A percentile compares a stretch with the other conserved stretches of the same genome.
Evolutionary conservation across 257 asterid species (phyloP).

Genomic region (Gynochthodes officinalis): DNA sequence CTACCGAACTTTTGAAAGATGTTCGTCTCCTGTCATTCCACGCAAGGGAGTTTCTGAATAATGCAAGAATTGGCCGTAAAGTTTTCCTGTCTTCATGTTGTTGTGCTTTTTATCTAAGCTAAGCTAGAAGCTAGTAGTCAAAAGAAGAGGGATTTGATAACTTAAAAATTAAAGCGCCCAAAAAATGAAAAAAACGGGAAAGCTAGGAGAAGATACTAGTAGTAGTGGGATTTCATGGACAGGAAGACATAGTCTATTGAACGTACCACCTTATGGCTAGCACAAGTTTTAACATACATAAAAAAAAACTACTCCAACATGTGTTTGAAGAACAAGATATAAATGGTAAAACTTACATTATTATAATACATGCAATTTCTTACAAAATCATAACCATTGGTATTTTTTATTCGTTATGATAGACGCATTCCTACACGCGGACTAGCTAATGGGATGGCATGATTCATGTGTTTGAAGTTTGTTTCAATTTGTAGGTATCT

Average conservation of each 20-base stretch:
- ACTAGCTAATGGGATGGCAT: not conserved
- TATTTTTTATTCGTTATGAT: conserved; percentile 9
- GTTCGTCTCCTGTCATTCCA: conserved; percentile 12
- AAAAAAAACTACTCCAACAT: conserved; percentile 15
- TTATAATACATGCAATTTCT: not conserved
- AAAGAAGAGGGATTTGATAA: conserved; percentile 6
- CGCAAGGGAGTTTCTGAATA: not conserved
- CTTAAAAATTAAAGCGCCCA: not conserved
- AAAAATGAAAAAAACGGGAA: not conserved
- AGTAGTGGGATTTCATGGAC: conserved; percentile 14
- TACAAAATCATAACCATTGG: not conserved
- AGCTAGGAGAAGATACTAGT: not conserved
- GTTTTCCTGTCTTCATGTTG: conserved; percentile 13
- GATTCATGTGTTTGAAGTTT: conserved; percentile 1
- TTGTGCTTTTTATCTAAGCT: conserved; percentile 1
- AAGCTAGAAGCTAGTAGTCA: not conserved
- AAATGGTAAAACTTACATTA: conserved; percentile 1
- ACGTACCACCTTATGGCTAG: conserved; percentile 19
- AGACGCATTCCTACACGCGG: not conserved
- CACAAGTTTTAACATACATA: conserved; percentile 12
- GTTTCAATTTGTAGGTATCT: no score
- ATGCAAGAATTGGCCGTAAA: conserved; percentile 1
- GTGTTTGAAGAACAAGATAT: not conserved
- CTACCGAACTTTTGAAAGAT: not conserved
- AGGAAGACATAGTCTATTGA: conserved; percentile 7